Base-by-base conservation (phyloP, 2,329 filamentous ascomycete genomes). In the Teratosphaeria epicoccoides region DNA sequence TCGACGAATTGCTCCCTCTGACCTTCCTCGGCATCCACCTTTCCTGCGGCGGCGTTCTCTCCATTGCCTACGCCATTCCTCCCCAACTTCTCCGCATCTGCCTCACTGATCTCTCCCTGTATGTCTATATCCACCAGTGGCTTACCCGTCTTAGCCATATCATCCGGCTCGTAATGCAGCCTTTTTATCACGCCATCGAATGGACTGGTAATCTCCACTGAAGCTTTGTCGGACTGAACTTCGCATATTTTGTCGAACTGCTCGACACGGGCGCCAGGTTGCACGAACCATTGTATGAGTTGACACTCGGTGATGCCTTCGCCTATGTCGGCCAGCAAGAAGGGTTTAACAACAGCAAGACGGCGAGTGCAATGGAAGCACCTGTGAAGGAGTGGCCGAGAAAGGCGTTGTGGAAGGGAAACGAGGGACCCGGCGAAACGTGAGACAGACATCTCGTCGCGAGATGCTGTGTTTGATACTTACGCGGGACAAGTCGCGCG, bases 241-340 rank as follows among this genome's bases (percentile, higher is more conserved):
- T 98, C 93, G 72, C 93, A 98, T 46, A 98, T 79, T 54, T 91
- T 93, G 61, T 94, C 93, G 79, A 95, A 98, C 74, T 98, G 91
- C 73, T 98, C 90, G 62, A 98, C 90, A 52, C 87, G 84, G 29
- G 93, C 93, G 53, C 90, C 91, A 47, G 94, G 89, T 71, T 96
- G 86, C 59, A 98, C 91, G 68, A 97, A 98, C 93, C 93, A 98
- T 75, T 98, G 93, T 64, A 97, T 97, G 64, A 98, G 88, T 71
- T 98, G 93, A 66, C 93, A 95, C 73, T 98, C 93, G 67, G 93
- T 90, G 64, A 97, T 98, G 51, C 93, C 93, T 76, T 94, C 88
- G 48, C 88, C 88, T 69, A 94, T 93, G 65, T 94, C 88, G 56
- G 88, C 87, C 54, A 94, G 71, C 40, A 91, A 64, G 54, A 93